Evolutionary conservation across 2,329 filamentous ascomycete species (phyloP), one percentile per base, ranked within the genome.

Genomic region (Herpotrichia juniperi): DNA sequence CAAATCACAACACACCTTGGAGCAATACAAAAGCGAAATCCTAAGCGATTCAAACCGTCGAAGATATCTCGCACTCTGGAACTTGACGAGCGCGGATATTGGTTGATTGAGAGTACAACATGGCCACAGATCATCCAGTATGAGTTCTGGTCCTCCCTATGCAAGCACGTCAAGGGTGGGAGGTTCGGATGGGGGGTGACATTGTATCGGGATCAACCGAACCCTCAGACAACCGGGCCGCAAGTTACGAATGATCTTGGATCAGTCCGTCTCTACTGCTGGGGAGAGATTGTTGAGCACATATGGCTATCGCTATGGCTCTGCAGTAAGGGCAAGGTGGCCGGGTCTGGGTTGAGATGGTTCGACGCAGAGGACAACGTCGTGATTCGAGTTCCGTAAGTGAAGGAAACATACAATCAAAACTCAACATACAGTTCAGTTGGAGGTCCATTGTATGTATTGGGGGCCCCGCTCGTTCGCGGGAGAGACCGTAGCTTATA

Each of bases 281-380:
- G 90, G 87, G 92, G 89, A 0, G 83, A 87, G 56, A 76, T 91
- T 0, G 84, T 85, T 0, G 81, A 85, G 48, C 87, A 96, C 63
- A 80, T 90, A 28, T 96, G 91, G 69, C 73, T 94, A 3, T 70
- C 93, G 32, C 72, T 96, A 0, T 93, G 89, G 67, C 74, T 92
- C 12, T 88, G 86, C 0, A 93, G 87, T 61, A 79, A 83, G 50
- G 80, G 87, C 26, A 79, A 80, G 54, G 73, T 93, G 14, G 81
- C 82, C 52, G 77, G 76, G 6, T 82, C 82, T 8, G 82, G 82
- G 0, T 77, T 84, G 12, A 75, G 76, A 42, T 96, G 91, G 90
- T 73, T 87, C 46, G 91, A 87, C 71, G 84, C 81, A 0, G 79
- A 80, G 1, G 86, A 86, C 1, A 65, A 81, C 31, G 74, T 76